Conservation (phyloP, 306 rosid species). For the Acacia melanoxylon region DNA sequence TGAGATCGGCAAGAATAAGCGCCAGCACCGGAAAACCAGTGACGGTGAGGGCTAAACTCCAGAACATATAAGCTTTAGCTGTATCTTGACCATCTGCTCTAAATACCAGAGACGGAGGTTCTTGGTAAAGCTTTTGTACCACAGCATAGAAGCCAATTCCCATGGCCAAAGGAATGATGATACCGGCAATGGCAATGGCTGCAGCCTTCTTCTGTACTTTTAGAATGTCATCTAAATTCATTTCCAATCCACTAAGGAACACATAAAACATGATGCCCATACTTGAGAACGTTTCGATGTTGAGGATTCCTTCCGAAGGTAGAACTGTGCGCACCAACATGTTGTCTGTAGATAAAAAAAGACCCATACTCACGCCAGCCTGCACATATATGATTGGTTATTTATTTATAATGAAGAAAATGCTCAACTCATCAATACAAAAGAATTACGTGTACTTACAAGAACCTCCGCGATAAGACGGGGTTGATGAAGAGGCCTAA, state of each 20-base stretch:
- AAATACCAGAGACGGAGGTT: neutral
- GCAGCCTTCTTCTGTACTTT: slow-evolving; percentile 25
- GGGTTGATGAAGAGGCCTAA: slow-evolving; percentile 39
- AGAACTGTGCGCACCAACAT: neutral
- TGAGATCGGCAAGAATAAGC: neutral
- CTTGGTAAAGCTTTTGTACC: neutral
- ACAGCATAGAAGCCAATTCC: slow-evolving; percentile 22
- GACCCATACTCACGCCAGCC: slow-evolving; percentile 37
- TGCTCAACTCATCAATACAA: neutral
- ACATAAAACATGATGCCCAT: neutral
- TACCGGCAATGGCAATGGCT: slow-evolving; percentile 33
- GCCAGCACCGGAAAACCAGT: neutral
- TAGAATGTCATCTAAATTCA: neutral
- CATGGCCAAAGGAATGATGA: slow-evolving; percentile 26
- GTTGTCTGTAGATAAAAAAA: neutral
- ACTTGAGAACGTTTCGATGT: neutral
- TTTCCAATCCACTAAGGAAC: neutral
- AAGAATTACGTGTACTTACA: slow-evolving; percentile 25
- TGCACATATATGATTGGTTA: neutral
- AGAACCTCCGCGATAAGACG: slow-evolving; percentile 34
- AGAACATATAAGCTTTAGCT: neutral
- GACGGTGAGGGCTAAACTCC: neutral
- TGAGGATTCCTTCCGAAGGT: neutral
- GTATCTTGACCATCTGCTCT: neutral
- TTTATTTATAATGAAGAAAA: neutral